Conservation (phyloP, 345 rosid genomes). For the Euphorbia peplus region DNA sequence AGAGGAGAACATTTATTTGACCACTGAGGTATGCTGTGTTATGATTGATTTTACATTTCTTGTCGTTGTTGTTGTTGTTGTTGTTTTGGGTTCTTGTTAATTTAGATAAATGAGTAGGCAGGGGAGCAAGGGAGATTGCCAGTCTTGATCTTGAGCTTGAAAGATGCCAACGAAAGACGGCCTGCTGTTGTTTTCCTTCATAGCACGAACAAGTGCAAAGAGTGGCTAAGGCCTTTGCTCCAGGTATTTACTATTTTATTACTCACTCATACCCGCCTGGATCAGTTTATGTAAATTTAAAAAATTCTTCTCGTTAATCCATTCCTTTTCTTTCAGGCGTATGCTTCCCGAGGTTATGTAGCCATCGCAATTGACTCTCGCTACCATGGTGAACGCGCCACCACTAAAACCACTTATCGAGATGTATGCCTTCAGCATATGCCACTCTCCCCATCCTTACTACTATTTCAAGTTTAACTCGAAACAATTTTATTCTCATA, state of each 20-base stretch:
- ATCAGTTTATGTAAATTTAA: too few relatives aligned
- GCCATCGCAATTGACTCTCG: slow-evolving; percentile 85
- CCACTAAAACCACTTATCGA: slow-evolving; percentile 50
- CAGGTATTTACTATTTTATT: slow-evolving; percentile 42
- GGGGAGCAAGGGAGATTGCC: slow-evolving; percentile 77
- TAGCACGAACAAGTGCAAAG: slow-evolving; percentile 70
- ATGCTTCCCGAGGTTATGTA: slow-evolving; percentile 85
- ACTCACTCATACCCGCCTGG: too few relatives aligned
- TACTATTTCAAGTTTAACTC: neutral
- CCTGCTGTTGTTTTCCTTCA: slow-evolving; percentile 90
- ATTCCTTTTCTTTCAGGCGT: slow-evolving; percentile 47
- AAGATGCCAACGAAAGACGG: slow-evolving; percentile 37
- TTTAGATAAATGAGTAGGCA: slow-evolving; percentile 35
- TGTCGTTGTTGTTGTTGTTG: too few relatives aligned
- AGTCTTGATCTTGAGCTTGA: slow-evolving; percentile 61
- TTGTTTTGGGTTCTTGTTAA: neutral
- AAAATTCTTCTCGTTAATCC: neutral
- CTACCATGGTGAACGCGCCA: slow-evolving; percentile 87
- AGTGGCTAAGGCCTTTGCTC: slow-evolving; percentile 86
- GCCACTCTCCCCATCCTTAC: neutral
- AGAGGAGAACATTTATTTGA: slow-evolving; percentile 71
- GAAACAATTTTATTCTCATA: neutral
- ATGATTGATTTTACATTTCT: neutral
- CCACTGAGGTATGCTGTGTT: slow-evolving; percentile 51
- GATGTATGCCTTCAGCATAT: slow-evolving; percentile 56